Evolutionary conservation across 1,284 basidiomycete species (phyloP), one percentile per base, ranked within the genome.

Genomic region (Ustilago trichophora): DNA sequence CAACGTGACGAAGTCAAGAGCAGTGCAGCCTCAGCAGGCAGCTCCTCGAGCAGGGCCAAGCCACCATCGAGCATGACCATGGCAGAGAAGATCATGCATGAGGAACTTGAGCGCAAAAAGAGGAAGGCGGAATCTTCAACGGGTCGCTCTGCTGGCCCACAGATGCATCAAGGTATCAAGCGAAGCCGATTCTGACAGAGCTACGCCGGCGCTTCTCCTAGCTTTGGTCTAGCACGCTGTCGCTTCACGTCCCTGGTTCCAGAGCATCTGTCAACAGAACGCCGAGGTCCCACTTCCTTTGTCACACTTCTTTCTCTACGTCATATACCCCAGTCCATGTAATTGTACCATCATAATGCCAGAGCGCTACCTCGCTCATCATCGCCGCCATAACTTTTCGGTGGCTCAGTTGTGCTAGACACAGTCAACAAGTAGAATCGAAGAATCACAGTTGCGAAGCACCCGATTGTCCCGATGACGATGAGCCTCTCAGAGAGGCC

Each of bases 61-160:
- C 68, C 66, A 9, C 73, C 65, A 2, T 51, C 41, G 24, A 58
- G 57, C 50, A 51, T 73, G 45, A 75, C 76, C 11, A 73, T 73
- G 47, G 77, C 77, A 2, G 77, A 80, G 42, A 67, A 70, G 38
- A 80, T 80, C 55, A 80, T 77, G 53, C 53, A 67, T 29, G 77
- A 80, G 36, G 77, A 80, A 33, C 43, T 75, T 25, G 64, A 54
- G 48, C 60, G 55, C 21, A 62, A 62, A 38, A 72, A 68, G 51
- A 40, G 56, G 18, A 66, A 59, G 37, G 62, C 42, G 8, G 41
- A 59, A 6, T 10, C 38, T 0, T 31, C 50, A 8, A 11, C 38
- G 12, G 35, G 43, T 22, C 52, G 57, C 12, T 51, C 53, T 10
- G 24, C 49, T 18, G 74, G 72, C 4, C 72, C 74, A 3, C 56